Conservation (phyloP, 1,284 basidiomycete genomes). For the Cryptococcus neoformans region DNA sequence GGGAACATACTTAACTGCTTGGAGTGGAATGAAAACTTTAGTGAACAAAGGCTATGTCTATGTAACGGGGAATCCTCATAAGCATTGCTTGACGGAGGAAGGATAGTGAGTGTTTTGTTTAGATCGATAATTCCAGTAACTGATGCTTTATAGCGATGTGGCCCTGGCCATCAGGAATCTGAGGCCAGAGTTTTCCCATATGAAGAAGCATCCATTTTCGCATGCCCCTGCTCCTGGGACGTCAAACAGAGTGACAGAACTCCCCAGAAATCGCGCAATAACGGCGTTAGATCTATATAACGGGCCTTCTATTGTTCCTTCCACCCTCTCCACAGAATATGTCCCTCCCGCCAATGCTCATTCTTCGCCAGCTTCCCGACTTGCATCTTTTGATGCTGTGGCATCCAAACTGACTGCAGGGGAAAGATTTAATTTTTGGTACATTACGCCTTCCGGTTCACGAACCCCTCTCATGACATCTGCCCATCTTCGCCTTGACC, state of each 20-base stretch:
- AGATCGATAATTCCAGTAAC: background rate
- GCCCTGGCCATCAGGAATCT: slow-evolving; percentile 31
- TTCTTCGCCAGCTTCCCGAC: background rate
- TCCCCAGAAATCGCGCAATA: background rate
- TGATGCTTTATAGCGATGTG: slow-evolving; percentile 27
- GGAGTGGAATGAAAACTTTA: slow-evolving; percentile 46
- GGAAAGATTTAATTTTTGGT: slow-evolving; percentile 43
- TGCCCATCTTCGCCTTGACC: slow-evolving; percentile 37
- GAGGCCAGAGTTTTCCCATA: slow-evolving; percentile 28
- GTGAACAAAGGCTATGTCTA: slow-evolving; percentile 42
- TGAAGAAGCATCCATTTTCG: slow-evolving; percentile 25
- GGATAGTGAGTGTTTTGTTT: slow-evolving; percentile 39
- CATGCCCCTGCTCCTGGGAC: slow-evolving; percentile 12
- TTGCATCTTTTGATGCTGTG: background rate
- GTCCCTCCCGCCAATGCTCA: background rate
- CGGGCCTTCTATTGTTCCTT: background rate
- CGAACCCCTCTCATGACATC: slow-evolving; percentile 19
- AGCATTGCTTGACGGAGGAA: slow-evolving; percentile 44
- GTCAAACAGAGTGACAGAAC: background rate
- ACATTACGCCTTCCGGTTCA: slow-evolving; percentile 29
- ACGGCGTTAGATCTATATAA: background rate
- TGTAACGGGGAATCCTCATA: slow-evolving; percentile 41
- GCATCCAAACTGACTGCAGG: background rate
- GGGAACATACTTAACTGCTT: slow-evolving; percentile 42
- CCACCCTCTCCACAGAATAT: background rate